phyloP scores from a whole-genome alignment of 805 yeast genomes.

The Helenozyma baotianmanensis region DNA sequence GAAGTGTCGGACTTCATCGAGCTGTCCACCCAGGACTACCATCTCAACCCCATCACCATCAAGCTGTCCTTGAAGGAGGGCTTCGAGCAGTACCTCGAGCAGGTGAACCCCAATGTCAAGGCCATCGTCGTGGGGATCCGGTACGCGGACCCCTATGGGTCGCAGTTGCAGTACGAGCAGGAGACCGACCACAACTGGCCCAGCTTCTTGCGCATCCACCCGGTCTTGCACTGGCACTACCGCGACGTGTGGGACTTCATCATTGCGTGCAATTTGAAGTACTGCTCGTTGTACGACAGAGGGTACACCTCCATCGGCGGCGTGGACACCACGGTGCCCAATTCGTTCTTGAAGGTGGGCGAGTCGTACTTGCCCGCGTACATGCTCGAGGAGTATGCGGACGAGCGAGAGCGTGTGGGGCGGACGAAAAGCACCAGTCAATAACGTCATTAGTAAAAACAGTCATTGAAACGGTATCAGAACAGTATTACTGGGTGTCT shows the following conservation, averaged over 20 bases:
- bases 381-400: constrained; percentile 53
- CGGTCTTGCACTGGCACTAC: constrained; percentile 84
- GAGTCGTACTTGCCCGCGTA: constrained; percentile 49
- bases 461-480: no score
- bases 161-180: constrained; percentile 53
- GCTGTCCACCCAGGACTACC: constrained; percentile 49
- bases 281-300: constrained; percentile 70
- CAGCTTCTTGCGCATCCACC: constrained; percentile 74
- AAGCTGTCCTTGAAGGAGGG: constrained; percentile 61
- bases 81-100: constrained; percentile 53
- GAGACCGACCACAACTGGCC: constrained; percentile 93
- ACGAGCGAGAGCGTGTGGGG: constrained; percentile 51
- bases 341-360: constrained; percentile 47
- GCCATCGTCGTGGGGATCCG: constrained; percentile 87
- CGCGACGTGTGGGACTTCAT: constrained; percentile 83
- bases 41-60: constrained; percentile 44
- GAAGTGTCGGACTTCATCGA: constrained; percentile 66
- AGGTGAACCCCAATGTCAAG: constrained; percentile 47
- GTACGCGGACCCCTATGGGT: constrained; percentile 81
- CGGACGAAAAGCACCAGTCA: constrained; percentile 17
- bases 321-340: constrained; percentile 59
- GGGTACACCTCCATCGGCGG: constrained; percentile 95
- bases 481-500: no score
- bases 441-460: no score
- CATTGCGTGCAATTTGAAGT: constrained; percentile 50